phyloP scores from a whole-genome alignment of 495 filamentous ascomycete genomes.

The Penicillium angulare region DNA sequence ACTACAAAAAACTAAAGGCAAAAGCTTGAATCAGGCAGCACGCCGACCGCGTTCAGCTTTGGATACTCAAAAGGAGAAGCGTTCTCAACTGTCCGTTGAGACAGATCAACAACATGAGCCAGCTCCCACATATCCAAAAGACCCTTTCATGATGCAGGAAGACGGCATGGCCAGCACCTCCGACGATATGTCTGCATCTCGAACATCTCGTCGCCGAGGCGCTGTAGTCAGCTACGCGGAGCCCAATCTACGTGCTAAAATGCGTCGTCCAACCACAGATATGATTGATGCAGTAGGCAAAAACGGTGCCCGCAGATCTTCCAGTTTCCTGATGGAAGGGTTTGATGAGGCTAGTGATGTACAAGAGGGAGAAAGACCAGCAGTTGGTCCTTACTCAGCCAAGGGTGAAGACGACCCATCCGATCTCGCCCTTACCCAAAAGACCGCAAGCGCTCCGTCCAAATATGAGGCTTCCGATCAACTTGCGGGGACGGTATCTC shows the following conservation, averaged over 20 bases:
- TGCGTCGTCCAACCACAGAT: constrained; percentile 77
- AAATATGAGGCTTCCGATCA: neutral
- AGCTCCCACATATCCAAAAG: neutral
- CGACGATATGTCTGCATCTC: constrained; percentile 42
- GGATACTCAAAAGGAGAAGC: constrained; percentile 15
- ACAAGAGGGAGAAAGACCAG: neutral
- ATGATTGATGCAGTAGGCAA: constrained; percentile 67
- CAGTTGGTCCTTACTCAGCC: neutral
- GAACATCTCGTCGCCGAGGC: constrained; percentile 63
- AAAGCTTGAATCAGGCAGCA: constrained; percentile 5
- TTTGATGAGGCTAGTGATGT: constrained; percentile 14
- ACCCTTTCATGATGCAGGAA: constrained; percentile 9
- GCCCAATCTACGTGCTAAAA: constrained; percentile 81
- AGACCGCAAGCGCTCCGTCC: neutral
- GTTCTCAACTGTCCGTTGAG: constrained; percentile 6
- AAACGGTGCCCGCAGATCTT: constrained; percentile 41
- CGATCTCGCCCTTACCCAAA: constrained; percentile 8
- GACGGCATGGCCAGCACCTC: constrained; percentile 7
- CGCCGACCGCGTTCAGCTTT: constrained; percentile 6
- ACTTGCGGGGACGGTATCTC: constrained; percentile 4
- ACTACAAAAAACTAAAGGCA: constrained; percentile 10
- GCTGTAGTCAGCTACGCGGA: constrained; percentile 78
- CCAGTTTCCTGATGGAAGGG: constrained; percentile 27
- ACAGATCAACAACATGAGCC: constrained; percentile 17
- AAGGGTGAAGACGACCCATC: neutral